A percentile compares a stretch with the other conserved stretches of the same genome.
phyloP scores from a whole-genome alignment of 1,139 yeast genomes.

The Diutina mesorugosa region DNA sequence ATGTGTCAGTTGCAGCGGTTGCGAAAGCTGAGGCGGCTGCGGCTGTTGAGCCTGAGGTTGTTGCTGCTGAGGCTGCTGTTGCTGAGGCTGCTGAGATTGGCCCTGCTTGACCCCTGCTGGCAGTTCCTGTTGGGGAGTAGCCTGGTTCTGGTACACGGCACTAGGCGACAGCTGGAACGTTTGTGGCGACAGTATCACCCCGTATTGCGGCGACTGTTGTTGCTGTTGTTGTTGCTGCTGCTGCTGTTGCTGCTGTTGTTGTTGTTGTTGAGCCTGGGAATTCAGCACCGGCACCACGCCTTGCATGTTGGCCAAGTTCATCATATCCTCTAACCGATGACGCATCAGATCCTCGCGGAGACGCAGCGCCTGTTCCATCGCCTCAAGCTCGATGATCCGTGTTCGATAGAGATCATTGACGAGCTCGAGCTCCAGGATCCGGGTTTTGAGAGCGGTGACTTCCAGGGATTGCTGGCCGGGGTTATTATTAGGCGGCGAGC shows the following conservation, averaged over 20 bases:
- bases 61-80: neutral
- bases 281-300: neutral
- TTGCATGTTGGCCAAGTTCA: conserved; percentile 4
- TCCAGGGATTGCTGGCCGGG: conserved; percentile 15
- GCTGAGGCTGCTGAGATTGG: neutral
- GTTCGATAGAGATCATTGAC: conserved; percentile 80
- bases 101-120: neutral
- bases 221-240: neutral
- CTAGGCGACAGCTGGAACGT: too few relatives aligned
- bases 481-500: neutral
- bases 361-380: conserved; percentile 48
- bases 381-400: conserved; percentile 72
- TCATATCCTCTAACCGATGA: conserved; percentile 34
- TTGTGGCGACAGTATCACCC: neutral
- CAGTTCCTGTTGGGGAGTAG: too few relatives aligned
- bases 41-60: neutral
- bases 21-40: neutral
- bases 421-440: conserved; percentile 80
- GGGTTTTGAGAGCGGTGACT: conserved; percentile 46
- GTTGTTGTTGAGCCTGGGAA: neutral
- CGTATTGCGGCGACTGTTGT: neutral
- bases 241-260: neutral
- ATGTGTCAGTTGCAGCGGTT: neutral
- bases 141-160: too few relatives aligned
- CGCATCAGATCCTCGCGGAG: conserved; percentile 37